Base-by-base conservation (phyloP, 2,329 filamentous ascomycete species). In the Cordyceps cicadae region DNA sequence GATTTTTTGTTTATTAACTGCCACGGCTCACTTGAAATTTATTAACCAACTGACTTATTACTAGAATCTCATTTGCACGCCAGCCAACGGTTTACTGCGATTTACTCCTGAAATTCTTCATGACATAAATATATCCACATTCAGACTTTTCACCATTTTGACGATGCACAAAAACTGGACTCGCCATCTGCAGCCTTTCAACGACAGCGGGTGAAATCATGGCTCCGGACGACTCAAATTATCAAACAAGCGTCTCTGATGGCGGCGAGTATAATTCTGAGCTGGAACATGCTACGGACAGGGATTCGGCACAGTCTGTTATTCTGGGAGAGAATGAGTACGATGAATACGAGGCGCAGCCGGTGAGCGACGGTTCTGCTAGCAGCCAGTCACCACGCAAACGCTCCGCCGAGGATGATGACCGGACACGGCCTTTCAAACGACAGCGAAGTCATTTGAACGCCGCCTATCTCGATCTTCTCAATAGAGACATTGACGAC, bases 401-500 rank as follows among this genome's bases (percentile, higher is more conserved):
- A 63, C 68, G 70, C 15, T 64, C 65, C 7, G 69, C 69, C 0
- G 64, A 69, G 17, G 64, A 66, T 21, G 59, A 65, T 5, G 26
- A 68, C 62, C 15, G 57, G 29, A 56, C 60, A 29, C 68, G 66
- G 7, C 75, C 76, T 3, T 75, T 77, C 63, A 84, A 84, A 66
- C 75, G 80, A 37, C 71, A 70, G 52, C 78, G 70, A 60, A 72
- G 74, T 5, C 45, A 69, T 3, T 70, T 83, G 61, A 82, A 79
- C 63, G 64, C 64, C 6, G 72, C 71, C 5, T 85, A 85, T 63
- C 68, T 84, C 14, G 70, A 73, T 26, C 67, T 85, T 1, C 74
- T 85, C 34, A 87, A 89, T 64, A 72, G 75, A 24, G 81, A 84
- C 32, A 84, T 87, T 58, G 70, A 78, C n/a, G 81, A 86, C 65